phyloP scores from a whole-genome alignment of 1,284 basidiomycete genomes.

The Cryptococcus sp. region DNA sequence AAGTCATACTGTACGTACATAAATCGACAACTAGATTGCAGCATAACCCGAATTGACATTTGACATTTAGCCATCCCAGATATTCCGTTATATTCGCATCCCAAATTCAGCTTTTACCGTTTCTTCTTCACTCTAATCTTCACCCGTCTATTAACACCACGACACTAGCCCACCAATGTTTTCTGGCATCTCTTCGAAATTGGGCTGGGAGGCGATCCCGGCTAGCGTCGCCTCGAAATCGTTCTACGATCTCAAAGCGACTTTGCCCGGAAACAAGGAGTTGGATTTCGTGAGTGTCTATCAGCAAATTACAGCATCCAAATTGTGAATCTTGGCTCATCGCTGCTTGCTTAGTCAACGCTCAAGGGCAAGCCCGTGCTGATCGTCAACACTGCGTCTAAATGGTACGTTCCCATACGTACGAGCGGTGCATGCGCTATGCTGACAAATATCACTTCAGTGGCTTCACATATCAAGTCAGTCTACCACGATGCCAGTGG shows the following conservation, averaged over 20 bases:
- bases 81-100: no score
- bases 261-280: constrained; percentile 45
- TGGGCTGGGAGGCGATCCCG: constrained; percentile 43
- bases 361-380: constrained; percentile 59
- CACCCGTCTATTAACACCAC: background rate
- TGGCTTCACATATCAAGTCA: constrained; percentile 49
- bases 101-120: no score
- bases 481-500: constrained; percentile 2
- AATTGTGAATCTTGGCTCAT: background rate
- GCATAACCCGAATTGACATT: no score
- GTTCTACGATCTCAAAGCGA: constrained; percentile 55
- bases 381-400: constrained; percentile 60
- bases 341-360: constrained; percentile 21
- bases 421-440: background rate
- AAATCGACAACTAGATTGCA: no score
- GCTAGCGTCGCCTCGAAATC: constrained; percentile 30
- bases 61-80: no score
- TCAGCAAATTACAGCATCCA: background rate
- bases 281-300: constrained; percentile 45
- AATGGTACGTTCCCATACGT: constrained; percentile 45
- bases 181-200: constrained; percentile 14
- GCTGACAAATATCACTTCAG: constrained; percentile 21
- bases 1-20: no score
- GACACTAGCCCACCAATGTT: constrained; percentile 15
- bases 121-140: no score